Conservation (phyloP, 2,329 filamentous ascomycete species). For the Polychaeton citri region DNA sequence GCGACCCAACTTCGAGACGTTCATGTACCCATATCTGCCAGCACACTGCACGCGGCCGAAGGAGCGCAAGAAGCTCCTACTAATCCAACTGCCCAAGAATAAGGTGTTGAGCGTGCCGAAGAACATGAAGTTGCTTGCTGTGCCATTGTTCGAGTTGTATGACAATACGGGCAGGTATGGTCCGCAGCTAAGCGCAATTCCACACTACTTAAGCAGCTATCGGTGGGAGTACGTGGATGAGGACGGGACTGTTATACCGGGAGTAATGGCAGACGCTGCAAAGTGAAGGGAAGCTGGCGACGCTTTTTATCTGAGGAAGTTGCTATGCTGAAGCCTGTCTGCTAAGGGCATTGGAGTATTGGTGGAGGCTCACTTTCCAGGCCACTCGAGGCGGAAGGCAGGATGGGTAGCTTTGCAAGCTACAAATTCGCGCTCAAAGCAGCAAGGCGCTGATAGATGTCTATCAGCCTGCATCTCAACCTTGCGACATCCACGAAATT, state of each 20-base stretch:
- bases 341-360: too few species aligned
- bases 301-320: too few species aligned
- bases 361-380: too few species aligned
- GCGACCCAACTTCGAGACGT: constrained; percentile 97
- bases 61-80: constrained; percentile 98
- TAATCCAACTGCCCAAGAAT: constrained; percentile 83
- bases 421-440: too few species aligned
- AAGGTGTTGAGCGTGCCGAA: constrained; percentile 95
- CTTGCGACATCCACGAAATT: too few species aligned
- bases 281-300: too few species aligned
- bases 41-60: constrained; percentile 93
- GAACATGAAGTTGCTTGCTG: constrained; percentile 98
- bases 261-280: not conserved
- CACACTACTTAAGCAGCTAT: constrained; percentile 85
- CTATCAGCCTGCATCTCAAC: too few species aligned
- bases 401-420: too few species aligned
- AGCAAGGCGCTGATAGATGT: too few species aligned
- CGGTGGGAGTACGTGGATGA: constrained; percentile 98
- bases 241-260: constrained; percentile 60
- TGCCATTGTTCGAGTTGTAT: constrained; percentile 94
- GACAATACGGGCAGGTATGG: constrained; percentile 93
- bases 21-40: constrained; percentile 98
- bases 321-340: too few species aligned
- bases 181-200: constrained; percentile 89
- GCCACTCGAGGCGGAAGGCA: too few species aligned